phyloP scores from a whole-genome alignment of 805 yeast genomes.

The Cyberlindnera galapagoensis region DNA sequence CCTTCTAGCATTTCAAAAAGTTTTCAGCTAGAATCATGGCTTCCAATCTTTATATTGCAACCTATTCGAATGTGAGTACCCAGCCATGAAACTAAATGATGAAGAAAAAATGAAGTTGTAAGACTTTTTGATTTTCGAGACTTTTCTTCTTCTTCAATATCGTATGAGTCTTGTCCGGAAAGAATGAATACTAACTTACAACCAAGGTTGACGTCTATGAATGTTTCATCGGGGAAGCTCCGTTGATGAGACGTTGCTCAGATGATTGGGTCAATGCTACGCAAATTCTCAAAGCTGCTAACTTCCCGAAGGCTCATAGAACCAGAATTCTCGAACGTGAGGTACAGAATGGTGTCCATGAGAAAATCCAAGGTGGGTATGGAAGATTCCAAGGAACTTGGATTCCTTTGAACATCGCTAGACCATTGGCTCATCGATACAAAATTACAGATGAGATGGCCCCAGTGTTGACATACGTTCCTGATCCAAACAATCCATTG shows the following conservation, averaged over 20 bases:
- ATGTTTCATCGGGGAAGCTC: slow-evolving; percentile 21
- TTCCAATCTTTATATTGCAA: slow-evolving; percentile 18
- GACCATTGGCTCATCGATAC: slow-evolving; percentile 45
- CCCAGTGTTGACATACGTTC: slow-evolving; percentile 47
- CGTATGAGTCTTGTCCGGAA: no score
- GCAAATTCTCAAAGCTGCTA: slow-evolving; percentile 72
- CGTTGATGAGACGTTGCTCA: slow-evolving; percentile 73
- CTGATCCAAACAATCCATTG: slow-evolving; percentile 40
- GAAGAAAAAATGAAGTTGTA: no score
- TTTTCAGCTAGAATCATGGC: slow-evolving; percentile 2
- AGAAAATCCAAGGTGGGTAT: slow-evolving; percentile 80
- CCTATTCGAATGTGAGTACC: slow-evolving; percentile 22
- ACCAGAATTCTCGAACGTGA: slow-evolving; percentile 72
- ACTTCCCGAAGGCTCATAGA: slow-evolving; percentile 72
- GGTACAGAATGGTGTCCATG: slow-evolving; percentile 60
- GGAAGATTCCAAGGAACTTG: slow-evolving; percentile 85
- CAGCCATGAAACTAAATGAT: not conserved
- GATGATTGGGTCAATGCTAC: slow-evolving; percentile 95
- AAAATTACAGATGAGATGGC: slow-evolving; percentile 45
- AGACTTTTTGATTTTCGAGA: no score
- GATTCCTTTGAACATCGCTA: slow-evolving; percentile 68
- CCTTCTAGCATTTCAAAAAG: no score
- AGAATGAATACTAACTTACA: slow-evolving; percentile 1
- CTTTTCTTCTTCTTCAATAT: no score
- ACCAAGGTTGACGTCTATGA: slow-evolving; percentile 24